A percentile compares a stretch with the other conserved stretches of the same genome.
Evolutionary conservation across 1,284 basidiomycete species (phyloP).

Genomic region (Somion occarium): DNA sequence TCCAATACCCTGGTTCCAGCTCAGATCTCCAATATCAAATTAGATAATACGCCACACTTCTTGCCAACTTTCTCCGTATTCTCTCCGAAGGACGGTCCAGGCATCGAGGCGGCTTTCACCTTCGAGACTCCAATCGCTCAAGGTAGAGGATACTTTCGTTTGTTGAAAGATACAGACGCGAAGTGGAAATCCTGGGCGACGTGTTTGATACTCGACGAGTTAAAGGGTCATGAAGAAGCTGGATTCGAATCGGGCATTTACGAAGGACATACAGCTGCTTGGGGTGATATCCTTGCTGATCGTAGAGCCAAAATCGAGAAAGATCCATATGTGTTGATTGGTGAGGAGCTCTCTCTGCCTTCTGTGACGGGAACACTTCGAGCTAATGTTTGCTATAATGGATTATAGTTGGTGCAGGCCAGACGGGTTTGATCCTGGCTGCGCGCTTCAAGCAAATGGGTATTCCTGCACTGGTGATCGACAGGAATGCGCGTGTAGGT

Average conservation of each 20-base stretch:
- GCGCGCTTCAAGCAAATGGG: conserved; percentile 48
- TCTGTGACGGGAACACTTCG: background rate
- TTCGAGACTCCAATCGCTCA: conserved; percentile 34
- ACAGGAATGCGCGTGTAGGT: conserved; percentile 42
- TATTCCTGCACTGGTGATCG: conserved; percentile 44
- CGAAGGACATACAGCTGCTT: conserved; percentile 16
- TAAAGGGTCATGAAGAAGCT: conserved; percentile 29
- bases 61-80: conserved; percentile 19
- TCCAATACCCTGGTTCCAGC: conserved; percentile 24
- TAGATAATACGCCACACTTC: conserved; percentile 26
- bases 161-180: conserved; percentile 19
- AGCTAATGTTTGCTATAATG: background rate
- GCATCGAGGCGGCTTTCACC: conserved; percentile 23
- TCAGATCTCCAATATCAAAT: conserved; percentile 23
- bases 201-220: conserved; percentile 24
- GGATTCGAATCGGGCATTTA: conserved; percentile 13
- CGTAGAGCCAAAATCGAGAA: conserved; percentile 17
- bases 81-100: background rate
- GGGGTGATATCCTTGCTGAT: conserved; percentile 17
- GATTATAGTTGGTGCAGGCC: conserved; percentile 54
- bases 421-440: conserved; percentile 52
- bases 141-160: conserved; percentile 34
- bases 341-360: conserved; percentile 13
- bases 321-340: conserved; percentile 25
- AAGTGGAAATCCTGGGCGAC: conserved; percentile 23